Evolutionary conservation across 257 asterid genomes (phyloP).

Genomic region (Nicotiana paniculata): DNA sequence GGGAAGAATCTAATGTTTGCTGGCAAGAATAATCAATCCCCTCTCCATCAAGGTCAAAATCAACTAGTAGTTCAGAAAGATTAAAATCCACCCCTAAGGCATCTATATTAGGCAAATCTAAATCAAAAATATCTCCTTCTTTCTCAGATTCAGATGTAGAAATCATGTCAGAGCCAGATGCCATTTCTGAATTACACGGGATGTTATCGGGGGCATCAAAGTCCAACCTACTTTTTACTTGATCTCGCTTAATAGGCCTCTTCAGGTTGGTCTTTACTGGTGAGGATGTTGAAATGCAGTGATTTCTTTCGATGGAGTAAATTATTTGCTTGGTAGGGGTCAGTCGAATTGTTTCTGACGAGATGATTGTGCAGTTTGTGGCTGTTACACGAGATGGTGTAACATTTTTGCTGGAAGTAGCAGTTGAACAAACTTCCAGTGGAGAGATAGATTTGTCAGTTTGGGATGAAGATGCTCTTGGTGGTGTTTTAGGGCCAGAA

Average conservation of each 20-base stretch:
- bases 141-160: conserved; percentile 60
- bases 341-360: conserved; percentile 72
- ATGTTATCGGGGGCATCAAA: conserved; percentile 52
- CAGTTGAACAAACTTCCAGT: conserved; percentile 36
- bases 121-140: conserved; percentile 56
- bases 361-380: conserved; percentile 67
- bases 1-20: conserved; percentile 21
- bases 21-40: conserved; percentile 24
- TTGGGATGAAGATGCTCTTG: conserved; percentile 55
- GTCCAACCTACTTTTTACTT: conserved; percentile 80
- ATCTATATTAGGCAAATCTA: conserved; percentile 67
- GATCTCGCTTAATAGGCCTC: conserved; percentile 52
- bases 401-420: conserved; percentile 35
- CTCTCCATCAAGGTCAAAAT: conserved; percentile 32
- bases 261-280: conserved; percentile 49
- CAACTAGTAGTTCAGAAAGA: conserved; percentile 32
- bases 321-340: conserved; percentile 74
- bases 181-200: conserved; percentile 37
- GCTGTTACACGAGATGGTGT: conserved; percentile 52
- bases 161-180: conserved; percentile 34
- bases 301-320: conserved; percentile 74
- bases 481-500: conserved; percentile 80
- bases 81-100: conserved; percentile 42
- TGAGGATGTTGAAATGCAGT: conserved; percentile 50
- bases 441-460: conserved; percentile 56